Evolutionary conservation across 176 grass and related monocot genomes (phyloP).

Genomic region (Puccinellia tenuiflora): DNA sequence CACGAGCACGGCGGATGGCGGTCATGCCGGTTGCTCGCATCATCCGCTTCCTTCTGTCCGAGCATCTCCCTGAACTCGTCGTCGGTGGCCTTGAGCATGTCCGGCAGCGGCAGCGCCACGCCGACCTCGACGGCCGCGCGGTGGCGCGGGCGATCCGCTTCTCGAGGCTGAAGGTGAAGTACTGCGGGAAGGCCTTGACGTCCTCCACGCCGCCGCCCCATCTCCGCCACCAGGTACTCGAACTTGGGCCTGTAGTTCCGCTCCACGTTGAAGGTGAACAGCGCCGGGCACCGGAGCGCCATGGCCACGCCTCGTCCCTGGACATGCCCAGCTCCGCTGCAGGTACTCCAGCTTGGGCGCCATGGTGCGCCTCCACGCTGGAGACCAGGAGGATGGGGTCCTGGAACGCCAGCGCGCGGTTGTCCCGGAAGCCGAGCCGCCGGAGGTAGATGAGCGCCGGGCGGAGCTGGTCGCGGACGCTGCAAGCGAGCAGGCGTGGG

Average conservation of each 20-base stretch:
- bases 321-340: conserved; percentile 32
- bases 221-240: conserved; percentile 47
- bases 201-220: conserved; percentile 59
- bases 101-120: conserved; percentile 41
- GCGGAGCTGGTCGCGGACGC: conserved; percentile 67
- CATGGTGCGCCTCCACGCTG: conserved; percentile 61
- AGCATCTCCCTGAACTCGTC: conserved; percentile 63
- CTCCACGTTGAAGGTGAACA: conserved; percentile 69
- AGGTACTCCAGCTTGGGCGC: conserved; percentile 55
- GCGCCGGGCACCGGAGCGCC: conserved; percentile 45
- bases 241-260: conserved; percentile 65
- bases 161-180: conserved; percentile 71
- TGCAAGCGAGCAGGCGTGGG: conserved; percentile 47
- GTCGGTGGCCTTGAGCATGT: conserved; percentile 66
- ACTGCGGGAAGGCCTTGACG: conserved; percentile 78
- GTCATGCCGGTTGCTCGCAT: background rate
- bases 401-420: conserved; percentile 33
- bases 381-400: conserved; percentile 64
- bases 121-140: conserved; percentile 33
- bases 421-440: conserved; percentile 52
- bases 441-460: conserved; percentile 60
- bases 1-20: too few relatives aligned
- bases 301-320: conserved; percentile 41
- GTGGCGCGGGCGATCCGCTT: conserved; percentile 64
- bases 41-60: background rate